Evolutionary conservation across 345 rosid species (phyloP).

Genomic region (Rubroshorea leprosula): DNA sequence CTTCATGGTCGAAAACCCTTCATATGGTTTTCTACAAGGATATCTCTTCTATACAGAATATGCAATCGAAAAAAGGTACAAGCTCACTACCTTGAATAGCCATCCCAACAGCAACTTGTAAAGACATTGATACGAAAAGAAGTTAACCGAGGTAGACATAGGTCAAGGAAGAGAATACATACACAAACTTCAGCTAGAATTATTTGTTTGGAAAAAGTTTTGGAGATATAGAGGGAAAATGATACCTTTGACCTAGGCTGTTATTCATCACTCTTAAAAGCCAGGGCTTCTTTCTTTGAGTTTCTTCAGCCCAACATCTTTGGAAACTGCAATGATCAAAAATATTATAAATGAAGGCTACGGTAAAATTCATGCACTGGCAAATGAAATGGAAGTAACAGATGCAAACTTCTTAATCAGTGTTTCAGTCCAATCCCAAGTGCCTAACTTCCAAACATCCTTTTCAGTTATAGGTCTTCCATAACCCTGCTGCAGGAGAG

Average conservation of each 20-base stretch:
- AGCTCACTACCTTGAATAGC: slow-evolving; percentile 70
- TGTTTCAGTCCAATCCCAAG: slow-evolving; percentile 89
- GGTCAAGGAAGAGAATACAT: background rate
- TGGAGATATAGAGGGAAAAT: background rate
- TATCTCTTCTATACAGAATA: too few species aligned
- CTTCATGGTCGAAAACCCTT: background rate
- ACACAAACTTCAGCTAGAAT: too few species aligned
- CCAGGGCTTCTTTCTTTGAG: slow-evolving; percentile 65
- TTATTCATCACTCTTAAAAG: slow-evolving; percentile 79
- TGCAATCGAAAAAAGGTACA: too few species aligned
- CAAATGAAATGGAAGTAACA: slow-evolving; percentile 17
- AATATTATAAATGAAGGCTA: background rate
- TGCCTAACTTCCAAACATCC: slow-evolving; percentile 89
- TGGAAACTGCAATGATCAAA: slow-evolving; percentile 52
- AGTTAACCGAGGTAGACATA: background rate
- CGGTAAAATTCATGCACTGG: background rate
- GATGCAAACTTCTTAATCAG: slow-evolving; percentile 50
- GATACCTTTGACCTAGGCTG: slow-evolving; percentile 80
- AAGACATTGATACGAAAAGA: slow-evolving; percentile 10
- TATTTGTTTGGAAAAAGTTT: background rate
- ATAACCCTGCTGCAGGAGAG: slow-evolving; percentile 81
- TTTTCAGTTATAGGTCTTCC: slow-evolving; percentile 80
- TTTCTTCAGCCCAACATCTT: slow-evolving; percentile 71
- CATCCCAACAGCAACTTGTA: slow-evolving; percentile 95
- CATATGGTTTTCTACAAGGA: too few species aligned